Percentiles rank a stretch among this genome's conserved stretches.
These are phyloP conservation scores for Globisporangium perplexum DNA, from an alignment of 352 stramenopile genomes.

Conservation along the genomic window DNA sequence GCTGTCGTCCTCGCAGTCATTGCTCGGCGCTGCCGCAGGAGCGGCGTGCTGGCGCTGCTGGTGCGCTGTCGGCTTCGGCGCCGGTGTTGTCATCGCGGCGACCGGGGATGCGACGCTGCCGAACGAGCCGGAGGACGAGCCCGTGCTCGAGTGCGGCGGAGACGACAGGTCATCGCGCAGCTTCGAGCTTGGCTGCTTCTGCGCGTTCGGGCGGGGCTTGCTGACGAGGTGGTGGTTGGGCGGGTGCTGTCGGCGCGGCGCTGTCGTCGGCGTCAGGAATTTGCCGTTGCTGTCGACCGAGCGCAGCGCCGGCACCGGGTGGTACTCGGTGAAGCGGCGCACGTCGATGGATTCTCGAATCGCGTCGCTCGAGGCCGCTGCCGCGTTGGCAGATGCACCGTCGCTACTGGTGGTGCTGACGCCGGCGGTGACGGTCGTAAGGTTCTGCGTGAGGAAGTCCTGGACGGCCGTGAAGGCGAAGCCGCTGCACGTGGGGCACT, in stretches of 20 bases:
- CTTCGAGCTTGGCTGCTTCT: background rate
- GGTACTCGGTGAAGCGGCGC: constrained; percentile 69
- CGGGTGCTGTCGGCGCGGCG: constrained; percentile 10
- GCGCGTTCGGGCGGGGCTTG: constrained; percentile 4
- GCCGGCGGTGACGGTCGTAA: constrained; percentile 1
- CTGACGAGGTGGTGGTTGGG: background rate
- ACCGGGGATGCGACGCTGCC: constrained; percentile 8
- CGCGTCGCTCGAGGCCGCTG: constrained; percentile 19
- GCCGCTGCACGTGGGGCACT: constrained; percentile 75
- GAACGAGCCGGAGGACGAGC: constrained; percentile 14
- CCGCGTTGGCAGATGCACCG: constrained; percentile 4
- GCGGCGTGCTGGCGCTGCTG: background rate
- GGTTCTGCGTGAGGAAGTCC: constrained; percentile 63
- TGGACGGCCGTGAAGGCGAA: constrained; percentile 69
- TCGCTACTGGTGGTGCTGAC: background rate
- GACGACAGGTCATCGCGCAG: constrained; percentile 3
- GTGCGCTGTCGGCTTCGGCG: background rate
- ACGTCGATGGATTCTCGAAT: constrained; percentile 69
- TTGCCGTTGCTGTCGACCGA: constrained; percentile 61
- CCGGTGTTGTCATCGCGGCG: background rate
- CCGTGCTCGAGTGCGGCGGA: constrained; percentile 14
- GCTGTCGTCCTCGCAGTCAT: constrained; percentile 1
- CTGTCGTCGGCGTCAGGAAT: constrained; percentile 28
- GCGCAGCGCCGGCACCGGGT: constrained; percentile 36
- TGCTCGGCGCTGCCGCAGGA: background rate